Evolutionary conservation across 495 filamentous ascomycete species (phyloP).

Genomic region (Podospora australis): DNA sequence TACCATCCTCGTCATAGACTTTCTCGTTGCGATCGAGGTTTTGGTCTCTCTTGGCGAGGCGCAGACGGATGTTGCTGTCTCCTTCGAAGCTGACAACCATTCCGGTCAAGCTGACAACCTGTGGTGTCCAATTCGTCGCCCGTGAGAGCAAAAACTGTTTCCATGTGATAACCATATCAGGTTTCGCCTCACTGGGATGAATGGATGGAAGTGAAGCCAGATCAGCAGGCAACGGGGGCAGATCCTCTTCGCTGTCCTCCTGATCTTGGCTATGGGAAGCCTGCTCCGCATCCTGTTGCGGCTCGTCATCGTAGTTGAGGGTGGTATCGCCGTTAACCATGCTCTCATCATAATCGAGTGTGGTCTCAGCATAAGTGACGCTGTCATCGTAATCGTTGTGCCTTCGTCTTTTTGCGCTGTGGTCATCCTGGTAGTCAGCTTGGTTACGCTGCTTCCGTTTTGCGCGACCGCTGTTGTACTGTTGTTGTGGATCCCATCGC

Average conservation of each 20-base stretch:
- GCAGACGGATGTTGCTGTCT: conserved; percentile 45
- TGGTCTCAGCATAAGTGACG: conserved; percentile 24
- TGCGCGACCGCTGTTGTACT: conserved; percentile 31
- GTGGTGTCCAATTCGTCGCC: conserved; percentile 71
- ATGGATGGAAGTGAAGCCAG: conserved; percentile 49
- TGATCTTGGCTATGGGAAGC: conserved; percentile 17
- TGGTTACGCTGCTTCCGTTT: conserved; percentile 39
- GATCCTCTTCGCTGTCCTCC: conserved; percentile 46
- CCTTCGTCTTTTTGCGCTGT: conserved; percentile 41
- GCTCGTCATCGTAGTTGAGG: conserved; percentile 49
- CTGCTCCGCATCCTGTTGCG: conserved; percentile 22
- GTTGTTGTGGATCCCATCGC: conserved; percentile 76
- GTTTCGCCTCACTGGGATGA: conserved; percentile 42
- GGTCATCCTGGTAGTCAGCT: conserved; percentile 26
- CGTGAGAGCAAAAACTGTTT: conserved; percentile 68
- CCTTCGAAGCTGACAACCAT: conserved; percentile 48
- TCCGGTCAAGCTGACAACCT: conserved; percentile 61
- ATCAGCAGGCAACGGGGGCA: conserved; percentile 64
- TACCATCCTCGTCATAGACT: conserved; percentile 36
- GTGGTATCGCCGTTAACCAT: conserved; percentile 24
- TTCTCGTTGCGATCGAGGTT: conserved; percentile 42
- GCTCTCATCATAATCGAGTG: conserved; percentile 11
- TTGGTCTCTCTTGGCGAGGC: conserved; percentile 65
- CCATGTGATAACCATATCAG: conserved; percentile 72
- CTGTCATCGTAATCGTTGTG: conserved; percentile 31